phyloP scores from a whole-genome alignment of 169 alveolate genomes.

The Plasmodium blacklocki region DNA sequence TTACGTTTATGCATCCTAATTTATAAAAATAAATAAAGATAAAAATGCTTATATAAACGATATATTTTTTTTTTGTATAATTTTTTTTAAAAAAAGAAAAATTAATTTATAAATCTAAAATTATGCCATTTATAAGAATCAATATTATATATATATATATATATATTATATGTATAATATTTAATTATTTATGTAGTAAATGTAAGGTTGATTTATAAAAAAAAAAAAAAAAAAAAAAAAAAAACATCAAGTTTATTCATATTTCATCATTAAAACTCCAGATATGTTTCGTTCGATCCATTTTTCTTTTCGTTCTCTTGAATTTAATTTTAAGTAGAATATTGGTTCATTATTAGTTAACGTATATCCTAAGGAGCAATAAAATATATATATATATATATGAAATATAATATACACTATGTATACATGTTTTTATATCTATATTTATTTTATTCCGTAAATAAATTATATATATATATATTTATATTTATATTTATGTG shows the following conservation, averaged over 20 bases:
- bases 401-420: background rate
- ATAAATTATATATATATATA: background rate
- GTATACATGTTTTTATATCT: background rate
- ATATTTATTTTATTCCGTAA: no score
- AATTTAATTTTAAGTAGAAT: slow-evolving; percentile 61
- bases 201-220: background rate
- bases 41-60: no score
- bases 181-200: background rate
- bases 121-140: no score
- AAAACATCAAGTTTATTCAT: background rate
- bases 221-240: background rate
- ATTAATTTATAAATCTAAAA: no score
- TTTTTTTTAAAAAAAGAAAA: no score
- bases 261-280: slow-evolving; percentile 53
- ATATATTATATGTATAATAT: background rate
- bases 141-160: no score
- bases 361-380: slow-evolving; percentile 22
- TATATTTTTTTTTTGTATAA: background rate
- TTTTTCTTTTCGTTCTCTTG: slow-evolving; percentile 62
- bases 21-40: no score
- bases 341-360: slow-evolving; percentile 41
- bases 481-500: background rate
- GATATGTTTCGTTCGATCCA: slow-evolving; percentile 70
- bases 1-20: no score
- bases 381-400: background rate